phyloP scores from a whole-genome alignment of 495 filamentous ascomycete genomes.

The Aspergillus cavernicola region DNA sequence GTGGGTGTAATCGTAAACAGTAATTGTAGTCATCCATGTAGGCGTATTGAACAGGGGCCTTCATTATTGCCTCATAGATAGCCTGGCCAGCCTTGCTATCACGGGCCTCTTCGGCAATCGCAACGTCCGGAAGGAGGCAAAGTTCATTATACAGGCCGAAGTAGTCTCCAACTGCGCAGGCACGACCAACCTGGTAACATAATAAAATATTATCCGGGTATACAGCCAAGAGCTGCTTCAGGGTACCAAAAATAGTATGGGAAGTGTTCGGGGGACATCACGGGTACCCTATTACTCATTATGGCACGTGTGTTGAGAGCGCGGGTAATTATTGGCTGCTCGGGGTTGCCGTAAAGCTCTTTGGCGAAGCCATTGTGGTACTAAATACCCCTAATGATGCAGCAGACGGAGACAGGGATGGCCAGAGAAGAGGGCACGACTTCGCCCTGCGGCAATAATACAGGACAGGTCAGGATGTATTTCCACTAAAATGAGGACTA shows the following conservation, averaged over 20 bases:
- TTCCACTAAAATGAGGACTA: background rate
- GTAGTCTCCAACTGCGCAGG: constrained; percentile 31
- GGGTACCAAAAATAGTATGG: constrained; percentile 44
- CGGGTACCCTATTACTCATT: constrained; percentile 11
- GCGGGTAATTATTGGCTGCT: constrained; percentile 3
- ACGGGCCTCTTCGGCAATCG: constrained; percentile 29
- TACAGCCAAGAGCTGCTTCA: constrained; percentile 9
- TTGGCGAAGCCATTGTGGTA: constrained; percentile 9
- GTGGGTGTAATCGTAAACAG: too few relatives aligned
- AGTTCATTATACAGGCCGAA: constrained; percentile 26
- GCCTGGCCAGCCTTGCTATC: constrained; percentile 2
- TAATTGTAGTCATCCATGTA: too few relatives aligned
- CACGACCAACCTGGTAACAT: constrained; percentile 28
- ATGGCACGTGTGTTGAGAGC: constrained; percentile 10
- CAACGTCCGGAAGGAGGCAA: constrained; percentile 26
- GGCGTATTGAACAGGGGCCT: background rate
- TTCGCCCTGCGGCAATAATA: background rate
- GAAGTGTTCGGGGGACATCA: constrained; percentile 20
- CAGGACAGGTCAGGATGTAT: background rate
- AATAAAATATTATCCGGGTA: constrained; percentile 17
- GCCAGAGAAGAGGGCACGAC: background rate
- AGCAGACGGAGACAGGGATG: constrained; percentile 7
- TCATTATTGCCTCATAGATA: background rate
- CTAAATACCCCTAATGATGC: constrained; percentile 25
- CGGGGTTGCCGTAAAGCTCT: background rate